Conservation (phyloP, 768 basidiomycete genomes). For the Naganishia friedmannii region DNA sequence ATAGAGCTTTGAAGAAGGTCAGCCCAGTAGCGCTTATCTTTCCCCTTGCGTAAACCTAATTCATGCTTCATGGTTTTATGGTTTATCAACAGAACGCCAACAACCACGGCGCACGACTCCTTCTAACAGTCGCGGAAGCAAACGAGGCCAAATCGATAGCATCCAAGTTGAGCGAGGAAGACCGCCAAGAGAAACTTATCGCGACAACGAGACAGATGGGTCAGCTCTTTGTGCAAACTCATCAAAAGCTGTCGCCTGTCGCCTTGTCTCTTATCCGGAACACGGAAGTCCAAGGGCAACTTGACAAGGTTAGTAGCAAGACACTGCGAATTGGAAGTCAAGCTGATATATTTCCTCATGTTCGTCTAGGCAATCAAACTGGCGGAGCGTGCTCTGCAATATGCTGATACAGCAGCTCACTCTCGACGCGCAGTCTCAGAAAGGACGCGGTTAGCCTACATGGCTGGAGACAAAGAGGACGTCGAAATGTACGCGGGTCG, state of each 20-base stretch:
- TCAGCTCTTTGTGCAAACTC: conserved; percentile 67
- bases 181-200: conserved; percentile 43
- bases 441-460: conserved; percentile 78
- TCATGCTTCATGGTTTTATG: background rate
- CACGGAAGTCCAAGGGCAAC: conserved; percentile 58
- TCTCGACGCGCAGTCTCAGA: conserved; percentile 75
- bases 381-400: conserved; percentile 89
- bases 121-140: conserved; percentile 80
- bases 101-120: conserved; percentile 73
- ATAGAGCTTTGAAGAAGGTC: conserved; percentile 79
- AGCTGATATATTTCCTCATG: conserved; percentile 35
- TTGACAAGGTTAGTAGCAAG: conserved; percentile 34
- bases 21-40: conserved; percentile 49
- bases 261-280: conserved; percentile 79
- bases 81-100: conserved; percentile 67
- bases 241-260: conserved; percentile 62
- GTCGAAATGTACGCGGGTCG: conserved; percentile 68
- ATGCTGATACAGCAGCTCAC: conserved; percentile 66
- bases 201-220: conserved; percentile 65
- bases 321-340: conserved; percentile 19
- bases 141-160: conserved; percentile 77
- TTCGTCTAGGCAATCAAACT: conserved; percentile 74
- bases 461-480: conserved; percentile 62
- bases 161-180: conserved; percentile 57
- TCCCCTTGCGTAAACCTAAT: background rate